Evolutionary conservation across 2,329 filamentous ascomycete genomes (phyloP), one percentile per base, ranked within the genome.

Genomic region (Curvularia verruculosa): DNA sequence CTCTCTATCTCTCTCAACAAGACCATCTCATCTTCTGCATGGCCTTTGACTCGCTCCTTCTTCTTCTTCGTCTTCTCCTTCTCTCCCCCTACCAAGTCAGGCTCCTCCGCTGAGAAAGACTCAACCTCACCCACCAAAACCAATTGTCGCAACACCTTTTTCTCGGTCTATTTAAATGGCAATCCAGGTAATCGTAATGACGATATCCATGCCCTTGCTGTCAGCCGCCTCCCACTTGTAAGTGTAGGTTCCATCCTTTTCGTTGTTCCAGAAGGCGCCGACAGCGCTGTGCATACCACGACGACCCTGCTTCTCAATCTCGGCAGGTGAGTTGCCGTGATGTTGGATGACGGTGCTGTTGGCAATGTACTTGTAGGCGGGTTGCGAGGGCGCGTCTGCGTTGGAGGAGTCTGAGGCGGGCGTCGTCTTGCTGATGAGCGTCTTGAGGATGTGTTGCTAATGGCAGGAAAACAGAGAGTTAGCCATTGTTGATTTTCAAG

Each of bases 341-440:
- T 98, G 94, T 82, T 99, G 94, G 68, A 98, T 96, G 74, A 98
- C 97, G 65, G 94, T 98, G 82, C 91, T 96, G 84, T 96, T 98
- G 80, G 96, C 92, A 68, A 92, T 91, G 80, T 94, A 98, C 80
- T 98, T 98, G 86, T 88, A 96, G 15, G 82, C 78, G 5, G 90
- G 89, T 24, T 85, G 81, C 26, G 82, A 78, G 44, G 52, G 40
- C 3, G 64, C 53, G 29, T 51, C 52, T 21, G 55, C 41, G 29
- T 34, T 49, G 15, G 52, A 24, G 41, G 58, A 39, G 59, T 82
- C 80, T 60, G 83, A 79, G 46, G 83, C 75, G 18, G 85, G 83
- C 18, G 85, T 86, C 49, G 89, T 87, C 75, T 93, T 90, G 65
- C 88, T 87, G 77, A 94, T 91, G 64, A 94, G 83, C 50, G 87